Base-by-base conservation (phyloP, 2,329 filamentous ascomycete genomes). In the Mariannaea elegans region DNA sequence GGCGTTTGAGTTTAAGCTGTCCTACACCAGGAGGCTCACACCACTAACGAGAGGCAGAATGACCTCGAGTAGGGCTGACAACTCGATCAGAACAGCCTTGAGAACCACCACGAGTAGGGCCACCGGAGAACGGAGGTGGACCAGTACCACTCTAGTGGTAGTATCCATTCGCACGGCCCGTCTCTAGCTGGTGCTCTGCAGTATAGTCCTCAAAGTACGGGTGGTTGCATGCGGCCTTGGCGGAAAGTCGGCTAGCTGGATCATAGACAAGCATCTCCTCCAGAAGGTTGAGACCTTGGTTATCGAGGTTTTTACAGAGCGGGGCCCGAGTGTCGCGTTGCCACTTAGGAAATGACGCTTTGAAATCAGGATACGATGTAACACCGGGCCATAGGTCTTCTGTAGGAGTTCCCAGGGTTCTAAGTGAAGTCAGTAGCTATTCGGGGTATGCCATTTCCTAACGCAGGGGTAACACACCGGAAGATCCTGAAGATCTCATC, bases 331-430 rank as follows among this genome's bases (percentile, higher is more conserved):
- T 82, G 72, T 93, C 90, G 57, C 92, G 87, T 69, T 85, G 84
- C 93, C 93, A 97, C 79, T 96, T 96, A 65, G 93, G 93, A 79
- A 97, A 97, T 3, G 91, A 94, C 24, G 90, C 77, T 78, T 97
- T 97, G 84, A 93, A 97, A 77, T 97, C 94, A 39, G 93, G 93
- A 80, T 96, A 96, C 7, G 91, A 93, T n/a, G 92, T 95, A 59
- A 97, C 93, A 61, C 93, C 93, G 29, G 93, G 93, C 93, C 93
- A 97, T 59, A 87, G 83, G 7, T 87, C 82, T 74, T 97, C 93
- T 53, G 87, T 87, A 3, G 93, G 93, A 4, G 94, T 97, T 65
- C 93, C 93, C 36, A 97, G 86, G 32, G 93, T 78, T 59, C 89
- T 91, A 52, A 29, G 10, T 18, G 12, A 41, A 34, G 49, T 70